phyloP scores from a whole-genome alignment of 2,329 filamentous ascomycete genomes.

The Annulohypoxylon truncatum region DNA sequence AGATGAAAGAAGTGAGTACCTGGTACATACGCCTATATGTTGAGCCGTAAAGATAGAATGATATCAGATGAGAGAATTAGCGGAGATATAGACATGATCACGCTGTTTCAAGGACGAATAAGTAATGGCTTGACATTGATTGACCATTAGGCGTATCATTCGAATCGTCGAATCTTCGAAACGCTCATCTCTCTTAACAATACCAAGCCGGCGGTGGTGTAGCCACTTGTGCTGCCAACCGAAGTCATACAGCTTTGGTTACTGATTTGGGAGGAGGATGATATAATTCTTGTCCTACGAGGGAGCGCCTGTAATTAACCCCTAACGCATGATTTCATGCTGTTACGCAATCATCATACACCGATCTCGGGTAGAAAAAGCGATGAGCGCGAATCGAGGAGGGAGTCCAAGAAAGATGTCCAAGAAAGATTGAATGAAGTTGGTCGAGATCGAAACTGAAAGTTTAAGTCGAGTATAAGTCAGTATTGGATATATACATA shows the following conservation, averaged over 20 bases:
- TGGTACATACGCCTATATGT: neutral
- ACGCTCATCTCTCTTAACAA: neutral
- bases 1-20: no score
- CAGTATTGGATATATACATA: neutral
- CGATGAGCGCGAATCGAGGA: neutral
- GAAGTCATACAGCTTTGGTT: constrained; percentile 24
- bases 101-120: neutral
- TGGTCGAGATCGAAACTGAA: neutral
- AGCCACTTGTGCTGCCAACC: constrained; percentile 15
- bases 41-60: neutral
- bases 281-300: constrained; percentile 20
- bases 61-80: neutral
- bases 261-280: constrained; percentile 19
- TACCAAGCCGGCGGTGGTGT: neutral
- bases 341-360: constrained; percentile 5
- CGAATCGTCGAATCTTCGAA: neutral
- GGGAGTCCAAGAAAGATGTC: neutral
- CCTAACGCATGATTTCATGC: constrained; percentile 27
- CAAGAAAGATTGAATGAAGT: neutral
- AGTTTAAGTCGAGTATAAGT: neutral
- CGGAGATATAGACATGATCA: neutral
- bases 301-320: constrained; percentile 6
- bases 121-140: neutral
- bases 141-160: neutral
- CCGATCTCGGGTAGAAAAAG: neutral